Evolutionary conservation across 768 basidiomycete genomes (phyloP), one percentile per base, ranked within the genome.

Genomic region (Pisolithus microcarpus): DNA sequence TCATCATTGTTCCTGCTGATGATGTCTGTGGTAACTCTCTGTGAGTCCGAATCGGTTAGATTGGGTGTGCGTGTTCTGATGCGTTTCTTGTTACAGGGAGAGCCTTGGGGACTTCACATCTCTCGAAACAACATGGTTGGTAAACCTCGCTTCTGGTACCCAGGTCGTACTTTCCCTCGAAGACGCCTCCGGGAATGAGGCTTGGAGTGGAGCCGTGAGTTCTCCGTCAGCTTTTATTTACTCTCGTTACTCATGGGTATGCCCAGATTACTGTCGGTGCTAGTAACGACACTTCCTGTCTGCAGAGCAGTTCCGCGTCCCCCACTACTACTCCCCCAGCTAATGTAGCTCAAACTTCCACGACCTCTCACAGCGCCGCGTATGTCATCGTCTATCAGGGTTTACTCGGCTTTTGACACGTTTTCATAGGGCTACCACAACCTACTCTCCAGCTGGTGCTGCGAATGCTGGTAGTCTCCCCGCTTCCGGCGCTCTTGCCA

Each of bases 121-220:
- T 31, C 75, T 72, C 47, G 66, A 61, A 43, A 58, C 75, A 10
- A 66, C 67, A 13, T 86, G 63, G 49, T 66, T 59, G 5, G 69
- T 71, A 43, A 53, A 58, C 40, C 38, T 87, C 46, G 59, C 76
- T 31, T 70, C 75, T 11, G 80, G 80, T 36, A 72, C 71, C 19
- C 53, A 69, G 26, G 70, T 84, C 37, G 62, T 72, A 55, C 54
- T 88, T 30, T 82, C 75, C 15, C 54, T 87, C 16, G 64, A 75
- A 53, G 85, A 87, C 60, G 58, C 66, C 2, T 49, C 58, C 31
- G 78, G 70, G 26, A 61, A 82, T 3, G 85, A 88, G 58, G 85
- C 77, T 3, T 91, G 87, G 87, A 81, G 78, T 56, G 72, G 69
- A 34, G 58, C 56, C 10, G 87, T 87, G 53, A 61, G 80, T 73